Conservation (phyloP, 108 stramenopile genomes). For the Stephanodiscus triporus region DNA sequence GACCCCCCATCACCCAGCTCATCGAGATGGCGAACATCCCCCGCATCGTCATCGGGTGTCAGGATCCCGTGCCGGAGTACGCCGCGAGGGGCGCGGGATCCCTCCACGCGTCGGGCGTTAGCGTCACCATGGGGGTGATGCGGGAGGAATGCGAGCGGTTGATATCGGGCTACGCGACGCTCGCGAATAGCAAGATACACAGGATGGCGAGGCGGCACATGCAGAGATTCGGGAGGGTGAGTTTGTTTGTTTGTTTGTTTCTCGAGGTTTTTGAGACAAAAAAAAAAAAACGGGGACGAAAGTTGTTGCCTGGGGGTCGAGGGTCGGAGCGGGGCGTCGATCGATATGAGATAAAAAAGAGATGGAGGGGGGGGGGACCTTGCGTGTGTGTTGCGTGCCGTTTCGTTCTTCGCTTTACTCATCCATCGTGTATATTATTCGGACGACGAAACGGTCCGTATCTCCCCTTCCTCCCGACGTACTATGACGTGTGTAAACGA, state of each 20-base stretch:
- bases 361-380: no score
- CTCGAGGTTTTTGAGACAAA: no score
- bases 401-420: no score
- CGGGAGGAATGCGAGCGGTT: slow-evolving; percentile 59
- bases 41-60: slow-evolving; percentile 81
- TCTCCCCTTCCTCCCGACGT: no score
- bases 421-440: not conserved
- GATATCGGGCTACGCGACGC: slow-evolving; percentile 58
- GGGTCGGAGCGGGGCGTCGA: no score
- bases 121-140: slow-evolving; percentile 65
- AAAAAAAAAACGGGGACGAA: no score
- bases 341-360: no score
- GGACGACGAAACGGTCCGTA: not conserved
- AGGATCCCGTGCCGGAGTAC: slow-evolving; percentile 66
- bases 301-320: no score
- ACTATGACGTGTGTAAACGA: not conserved
- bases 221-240: slow-evolving; percentile 39
- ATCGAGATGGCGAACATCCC: slow-evolving; percentile 67
- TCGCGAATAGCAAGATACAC: slow-evolving; percentile 65
- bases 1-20: slow-evolving; percentile 76
- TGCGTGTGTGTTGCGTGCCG: no score
- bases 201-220: slow-evolving; percentile 73
- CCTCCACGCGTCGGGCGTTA: slow-evolving; percentile 68
- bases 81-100: slow-evolving; percentile 64
- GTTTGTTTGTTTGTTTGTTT: not conserved